These are phyloP conservation scores for Psilocybe sp. DNA, from an alignment of 768 basidiomycete species.

Conservation along the genomic window DNA sequence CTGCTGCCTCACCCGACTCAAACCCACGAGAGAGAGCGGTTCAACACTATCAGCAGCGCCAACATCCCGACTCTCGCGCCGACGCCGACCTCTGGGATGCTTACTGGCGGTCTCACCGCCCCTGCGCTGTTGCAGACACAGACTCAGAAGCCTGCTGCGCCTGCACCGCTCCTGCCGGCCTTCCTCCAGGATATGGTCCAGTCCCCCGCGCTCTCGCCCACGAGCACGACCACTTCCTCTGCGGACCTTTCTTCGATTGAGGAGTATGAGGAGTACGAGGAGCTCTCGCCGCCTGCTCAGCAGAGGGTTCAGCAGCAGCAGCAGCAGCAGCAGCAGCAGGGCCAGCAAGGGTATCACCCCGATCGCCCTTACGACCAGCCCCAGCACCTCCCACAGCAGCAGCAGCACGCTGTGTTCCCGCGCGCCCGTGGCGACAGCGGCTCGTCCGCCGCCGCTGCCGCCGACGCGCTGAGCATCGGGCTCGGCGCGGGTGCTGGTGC, in stretches of 20 bases:
- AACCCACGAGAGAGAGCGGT: too few relatives aligned
- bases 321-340: too few relatives aligned
- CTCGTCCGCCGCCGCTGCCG: constrained; percentile 10
- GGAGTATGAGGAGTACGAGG: constrained; percentile 59
- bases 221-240: constrained; percentile 55
- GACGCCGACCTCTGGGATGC: constrained; percentile 4
- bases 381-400: not conserved
- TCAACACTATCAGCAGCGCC: constrained; percentile 10
- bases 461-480: too few relatives aligned
- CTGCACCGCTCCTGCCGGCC: constrained; percentile 64
- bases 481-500: not conserved
- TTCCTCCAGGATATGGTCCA: constrained; percentile 76
- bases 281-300: constrained; percentile 20
- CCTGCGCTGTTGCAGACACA: constrained; percentile 31
- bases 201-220: constrained; percentile 61
- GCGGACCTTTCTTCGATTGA: constrained; percentile 66
- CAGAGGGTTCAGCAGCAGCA: too few relatives aligned
- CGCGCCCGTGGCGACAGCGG: constrained; percentile 25
- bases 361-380: too few relatives aligned
- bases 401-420: constrained; percentile 20
- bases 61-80: constrained; percentile 7
- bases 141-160: constrained; percentile 30
- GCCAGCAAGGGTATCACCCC: too few relatives aligned
- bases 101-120: constrained; percentile 28
- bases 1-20: too few relatives aligned